phyloP scores from a whole-genome alignment of 805 yeast species.

The Yamadazyma scolyti region DNA sequence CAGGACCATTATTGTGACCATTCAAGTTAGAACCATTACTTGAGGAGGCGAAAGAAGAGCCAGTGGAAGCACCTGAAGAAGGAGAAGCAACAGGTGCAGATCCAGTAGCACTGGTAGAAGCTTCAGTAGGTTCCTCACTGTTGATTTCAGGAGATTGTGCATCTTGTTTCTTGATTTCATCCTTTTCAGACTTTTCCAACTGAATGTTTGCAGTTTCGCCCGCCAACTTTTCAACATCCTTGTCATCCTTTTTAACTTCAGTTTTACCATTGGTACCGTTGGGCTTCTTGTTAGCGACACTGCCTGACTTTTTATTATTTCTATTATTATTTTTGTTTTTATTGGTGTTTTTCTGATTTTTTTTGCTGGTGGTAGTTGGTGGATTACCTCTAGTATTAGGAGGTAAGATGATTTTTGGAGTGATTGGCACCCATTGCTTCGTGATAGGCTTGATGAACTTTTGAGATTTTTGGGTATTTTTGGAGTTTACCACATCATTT shows the following conservation, averaged over 20 bases:
- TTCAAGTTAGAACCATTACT: neutral
- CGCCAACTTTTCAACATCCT: slow-evolving; percentile 6
- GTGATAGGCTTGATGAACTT: slow-evolving; percentile 40
- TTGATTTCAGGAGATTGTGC: slow-evolving; percentile 1
- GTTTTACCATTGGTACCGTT: slow-evolving; percentile 22
- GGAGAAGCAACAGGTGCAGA: no score
- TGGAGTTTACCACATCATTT: slow-evolving; percentile 3
- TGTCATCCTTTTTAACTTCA: slow-evolving; percentile 12
- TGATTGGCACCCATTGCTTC: slow-evolving; percentile 44
- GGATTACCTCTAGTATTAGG: slow-evolving; percentile 20
- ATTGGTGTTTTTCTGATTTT: slow-evolving; percentile 15
- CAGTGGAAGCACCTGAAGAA: no score
- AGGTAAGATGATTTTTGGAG: slow-evolving; percentile 40
- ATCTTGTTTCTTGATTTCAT: neutral
- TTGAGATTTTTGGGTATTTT: slow-evolving; percentile 16
- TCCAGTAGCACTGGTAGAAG: no score
- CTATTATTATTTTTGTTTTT: slow-evolving; percentile 26
- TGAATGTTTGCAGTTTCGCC: slow-evolving; percentile 4
- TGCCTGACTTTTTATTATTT: slow-evolving; percentile 14
- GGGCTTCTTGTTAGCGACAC: slow-evolving; percentile 6
- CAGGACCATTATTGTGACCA: neutral
- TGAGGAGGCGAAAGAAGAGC: no score
- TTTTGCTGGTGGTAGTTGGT: slow-evolving; percentile 24
- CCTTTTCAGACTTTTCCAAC: slow-evolving; percentile 2
- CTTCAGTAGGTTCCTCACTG: no score